Evolutionary conservation across 805 yeast species (phyloP).

Genomic region (Zygosaccharomyces siamensis): DNA sequence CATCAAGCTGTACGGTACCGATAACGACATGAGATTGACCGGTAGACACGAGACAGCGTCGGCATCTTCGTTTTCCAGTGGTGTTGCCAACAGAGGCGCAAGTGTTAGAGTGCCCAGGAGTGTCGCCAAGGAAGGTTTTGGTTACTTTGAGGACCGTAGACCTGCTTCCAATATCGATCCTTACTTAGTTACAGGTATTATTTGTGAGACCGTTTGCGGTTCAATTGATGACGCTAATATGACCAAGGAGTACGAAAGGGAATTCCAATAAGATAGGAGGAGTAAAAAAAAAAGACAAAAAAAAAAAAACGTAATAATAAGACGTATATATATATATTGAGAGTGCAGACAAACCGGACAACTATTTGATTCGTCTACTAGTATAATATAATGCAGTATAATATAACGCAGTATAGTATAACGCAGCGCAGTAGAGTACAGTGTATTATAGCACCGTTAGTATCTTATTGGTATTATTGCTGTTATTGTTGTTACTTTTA

Average conservation of each 20-base stretch:
- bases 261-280: constrained; percentile 36
- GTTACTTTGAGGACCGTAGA: constrained; percentile 99
- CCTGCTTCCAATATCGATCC: constrained; percentile 99
- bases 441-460: background rate
- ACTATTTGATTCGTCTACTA: no score
- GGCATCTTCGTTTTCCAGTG: constrained; percentile 82
- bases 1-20: constrained; percentile 90
- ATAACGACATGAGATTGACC: constrained; percentile 91
- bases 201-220: constrained; percentile 95
- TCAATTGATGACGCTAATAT: constrained; percentile 92
- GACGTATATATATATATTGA: no score
- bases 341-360: background rate
- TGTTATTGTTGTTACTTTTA: background rate
- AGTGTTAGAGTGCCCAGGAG: constrained; percentile 98
- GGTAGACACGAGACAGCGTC: constrained; percentile 99
- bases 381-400: no score
- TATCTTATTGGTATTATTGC: no score
- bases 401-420: no score
- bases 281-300: background rate
- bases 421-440: no score
- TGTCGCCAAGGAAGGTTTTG: constrained; percentile 95
- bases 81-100: constrained; percentile 99
- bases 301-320: no score
- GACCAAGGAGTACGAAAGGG: constrained; percentile 85
- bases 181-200: constrained; percentile 96